These are phyloP conservation scores for Gossypium schwendimanii DNA, from an alignment of 441 rosid species.

Conservation along the genomic window DNA sequence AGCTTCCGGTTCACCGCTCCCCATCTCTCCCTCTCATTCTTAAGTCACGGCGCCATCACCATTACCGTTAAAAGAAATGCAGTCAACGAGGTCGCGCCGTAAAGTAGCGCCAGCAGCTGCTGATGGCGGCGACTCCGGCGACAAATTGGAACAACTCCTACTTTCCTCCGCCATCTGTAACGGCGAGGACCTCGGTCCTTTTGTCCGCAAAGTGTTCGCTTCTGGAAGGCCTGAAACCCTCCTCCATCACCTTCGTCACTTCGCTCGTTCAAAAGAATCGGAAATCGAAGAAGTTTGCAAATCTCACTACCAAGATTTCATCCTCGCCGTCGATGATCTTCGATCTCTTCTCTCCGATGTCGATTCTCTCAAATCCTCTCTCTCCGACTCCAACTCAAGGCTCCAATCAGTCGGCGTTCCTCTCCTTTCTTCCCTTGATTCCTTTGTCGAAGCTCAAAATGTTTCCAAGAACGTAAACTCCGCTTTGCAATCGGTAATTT, in stretches of 20 bases:
- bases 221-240: conserved; percentile 3
- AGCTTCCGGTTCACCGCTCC: not conserved
- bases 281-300: conserved; percentile 4
- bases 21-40: not conserved
- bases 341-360: conserved; percentile 3
- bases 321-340: not conserved
- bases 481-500: not conserved
- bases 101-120: not conserved
- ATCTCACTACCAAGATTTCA: conserved; percentile 1
- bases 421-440: not conserved
- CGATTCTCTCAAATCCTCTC: not conserved
- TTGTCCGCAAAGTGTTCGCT: conserved; percentile 5
- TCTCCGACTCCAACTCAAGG: not conserved
- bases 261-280: not conserved
- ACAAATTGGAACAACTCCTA: not conserved
- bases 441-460: not conserved
- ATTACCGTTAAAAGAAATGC: not conserved
- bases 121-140: not conserved
- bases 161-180: not conserved
- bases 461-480: not conserved
- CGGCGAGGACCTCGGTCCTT: conserved; percentile 6
- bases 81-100: conserved; percentile 1
- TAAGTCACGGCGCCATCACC: not conserved
- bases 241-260: not conserved
- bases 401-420: not conserved